phyloP scores from a whole-genome alignment of 2,329 filamentous ascomycete species.

The Fusarium compactum region DNA sequence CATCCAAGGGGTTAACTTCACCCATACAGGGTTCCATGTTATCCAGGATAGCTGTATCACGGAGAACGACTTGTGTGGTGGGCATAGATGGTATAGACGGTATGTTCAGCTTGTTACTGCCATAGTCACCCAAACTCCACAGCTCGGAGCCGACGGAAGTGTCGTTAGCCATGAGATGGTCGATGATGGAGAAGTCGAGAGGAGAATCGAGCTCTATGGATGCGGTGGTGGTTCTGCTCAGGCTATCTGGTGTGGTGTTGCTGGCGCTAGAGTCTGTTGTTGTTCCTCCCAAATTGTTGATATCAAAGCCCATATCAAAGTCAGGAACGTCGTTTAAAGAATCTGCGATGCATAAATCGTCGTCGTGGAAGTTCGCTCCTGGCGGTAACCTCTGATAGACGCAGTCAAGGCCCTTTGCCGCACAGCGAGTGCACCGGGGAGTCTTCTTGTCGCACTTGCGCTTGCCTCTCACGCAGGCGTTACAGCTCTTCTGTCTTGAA shows the following conservation, averaged over 20 bases:
- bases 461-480: slow-evolving; percentile 62
- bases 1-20: slow-evolving; percentile 50
- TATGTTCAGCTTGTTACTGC: slow-evolving; percentile 49
- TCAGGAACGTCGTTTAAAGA: slow-evolving; percentile 45
- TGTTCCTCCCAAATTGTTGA: slow-evolving; percentile 48
- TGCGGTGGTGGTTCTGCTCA: slow-evolving; percentile 37
- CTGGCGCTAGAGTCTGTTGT: slow-evolving; percentile 46
- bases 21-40: slow-evolving; percentile 36
- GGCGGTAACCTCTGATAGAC: slow-evolving; percentile 56
- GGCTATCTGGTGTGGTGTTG: slow-evolving; percentile 48
- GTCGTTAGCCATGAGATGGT: slow-evolving; percentile 50
- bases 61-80: slow-evolving; percentile 44
- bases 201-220: slow-evolving; percentile 46
- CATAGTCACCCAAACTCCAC: slow-evolving; percentile 47
- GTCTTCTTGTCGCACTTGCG: slow-evolving; percentile 61
- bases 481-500: slow-evolving; percentile 65
- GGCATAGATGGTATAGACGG: slow-evolving; percentile 45
- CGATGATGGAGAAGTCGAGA: slow-evolving; percentile 53
- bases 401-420: slow-evolving; percentile 57
- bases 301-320: slow-evolving; percentile 55
- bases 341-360: slow-evolving; percentile 27
- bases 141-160: slow-evolving; percentile 38
- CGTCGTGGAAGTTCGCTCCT: slow-evolving; percentile 39
- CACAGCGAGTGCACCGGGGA: slow-evolving; percentile 59
- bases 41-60: slow-evolving; percentile 49